phyloP scores from a whole-genome alignment of 2,329 filamentous ascomycete genomes.

The Beauveria scarabaeidicola region DNA sequence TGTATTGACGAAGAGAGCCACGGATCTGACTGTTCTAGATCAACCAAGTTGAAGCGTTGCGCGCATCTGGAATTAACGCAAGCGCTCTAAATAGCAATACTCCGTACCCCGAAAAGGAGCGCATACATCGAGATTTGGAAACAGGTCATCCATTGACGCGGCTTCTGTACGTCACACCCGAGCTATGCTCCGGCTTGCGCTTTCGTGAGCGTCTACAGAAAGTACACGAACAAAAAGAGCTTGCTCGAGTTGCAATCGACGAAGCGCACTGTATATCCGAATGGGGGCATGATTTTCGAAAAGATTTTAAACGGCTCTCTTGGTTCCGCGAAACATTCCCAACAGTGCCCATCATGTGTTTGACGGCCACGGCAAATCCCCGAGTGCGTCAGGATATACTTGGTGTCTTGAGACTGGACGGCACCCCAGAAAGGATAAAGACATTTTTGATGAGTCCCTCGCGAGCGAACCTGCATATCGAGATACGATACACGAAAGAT shows the following conservation, averaged over 20 bases:
- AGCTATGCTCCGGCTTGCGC: conserved; percentile 67
- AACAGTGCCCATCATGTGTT: conserved; percentile 80
- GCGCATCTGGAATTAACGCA: conserved; percentile 65
- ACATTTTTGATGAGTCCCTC: conserved; percentile 78
- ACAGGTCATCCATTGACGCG: conserved; percentile 78
- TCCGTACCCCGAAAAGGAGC: conserved; percentile 50
- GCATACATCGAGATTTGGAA: conserved; percentile 71
- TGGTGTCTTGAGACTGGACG: conserved; percentile 59
- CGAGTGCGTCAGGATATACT: conserved; percentile 79
- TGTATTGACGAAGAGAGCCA: background rate
- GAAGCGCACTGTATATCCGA: conserved; percentile 96
- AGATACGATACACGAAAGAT: conserved; percentile 75
- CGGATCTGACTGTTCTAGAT: conserved; percentile 44
- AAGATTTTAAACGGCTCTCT: conserved; percentile 75
- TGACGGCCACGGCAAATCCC: conserved; percentile 83
- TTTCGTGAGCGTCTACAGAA: conserved; percentile 69
- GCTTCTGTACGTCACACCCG: conserved; percentile 88
- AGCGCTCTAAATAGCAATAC: conserved; percentile 84
- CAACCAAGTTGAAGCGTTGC: conserved; percentile 81
- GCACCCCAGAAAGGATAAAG: conserved; percentile 49
- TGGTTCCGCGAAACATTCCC: conserved; percentile 81
- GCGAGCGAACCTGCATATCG: conserved; percentile 80
- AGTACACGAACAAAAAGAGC: conserved; percentile 71
- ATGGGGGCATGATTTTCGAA: conserved; percentile 98
- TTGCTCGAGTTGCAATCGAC: conserved; percentile 83